A percentile compares a stretch with the other conserved stretches of the same genome.
phyloP scores from a whole-genome alignment of 257 asterid genomes.

The Jaltomata sinuosa region DNA sequence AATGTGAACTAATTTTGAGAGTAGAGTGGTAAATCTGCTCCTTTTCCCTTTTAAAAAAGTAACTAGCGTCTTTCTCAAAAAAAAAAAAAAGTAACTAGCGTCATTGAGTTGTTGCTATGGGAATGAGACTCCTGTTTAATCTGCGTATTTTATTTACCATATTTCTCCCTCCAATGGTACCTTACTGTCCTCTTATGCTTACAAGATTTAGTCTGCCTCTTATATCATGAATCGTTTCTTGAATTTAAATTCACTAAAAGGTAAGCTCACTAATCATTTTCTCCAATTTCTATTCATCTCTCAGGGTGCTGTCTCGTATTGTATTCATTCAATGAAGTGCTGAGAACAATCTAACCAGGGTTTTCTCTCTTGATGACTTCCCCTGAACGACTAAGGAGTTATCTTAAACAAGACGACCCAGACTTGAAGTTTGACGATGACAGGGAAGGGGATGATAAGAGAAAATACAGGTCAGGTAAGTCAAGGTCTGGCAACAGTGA shows the following conservation, averaged over 20 bases:
- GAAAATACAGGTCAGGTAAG: slow-evolving; percentile 43
- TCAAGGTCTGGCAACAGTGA: slow-evolving; percentile 45
- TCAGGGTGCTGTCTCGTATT: not conserved
- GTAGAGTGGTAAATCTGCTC: no score
- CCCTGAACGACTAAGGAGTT: slow-evolving; percentile 47
- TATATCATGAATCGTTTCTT: not conserved
- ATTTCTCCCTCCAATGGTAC: not conserved
- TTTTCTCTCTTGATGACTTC: slow-evolving; percentile 53
- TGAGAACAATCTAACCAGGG: slow-evolving; percentile 11
- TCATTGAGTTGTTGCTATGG: not conserved
- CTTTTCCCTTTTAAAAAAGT: not conserved
- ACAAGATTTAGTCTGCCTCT: not conserved
- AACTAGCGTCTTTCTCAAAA: not conserved
- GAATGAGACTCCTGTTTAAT: not conserved
- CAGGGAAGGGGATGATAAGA: slow-evolving; percentile 49
- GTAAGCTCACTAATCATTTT: not conserved
- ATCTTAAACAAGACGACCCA: slow-evolving; percentile 37
- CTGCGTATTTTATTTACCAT: not conserved
- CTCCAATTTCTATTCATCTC: not conserved
- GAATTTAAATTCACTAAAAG: not conserved
- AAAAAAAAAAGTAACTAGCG: not conserved
- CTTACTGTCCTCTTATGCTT: not conserved
- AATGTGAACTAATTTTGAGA: no score
- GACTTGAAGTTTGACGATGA: slow-evolving; percentile 68
- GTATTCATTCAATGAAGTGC: not conserved